Conservation (phyloP, 768 basidiomycete genomes). For the Mrakia frigida region DNA sequence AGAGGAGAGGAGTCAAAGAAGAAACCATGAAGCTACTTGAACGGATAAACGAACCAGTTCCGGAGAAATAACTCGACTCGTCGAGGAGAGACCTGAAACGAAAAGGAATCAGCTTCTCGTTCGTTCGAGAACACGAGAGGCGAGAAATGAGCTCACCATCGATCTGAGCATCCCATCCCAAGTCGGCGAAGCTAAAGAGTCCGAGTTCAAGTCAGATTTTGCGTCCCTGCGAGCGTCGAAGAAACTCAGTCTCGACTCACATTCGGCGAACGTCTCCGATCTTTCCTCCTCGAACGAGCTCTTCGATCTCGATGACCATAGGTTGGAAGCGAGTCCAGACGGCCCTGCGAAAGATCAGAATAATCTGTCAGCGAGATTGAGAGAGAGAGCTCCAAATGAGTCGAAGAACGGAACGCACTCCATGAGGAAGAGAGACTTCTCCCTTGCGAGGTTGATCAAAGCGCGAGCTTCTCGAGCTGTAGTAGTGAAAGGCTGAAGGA, state of each 20-base stretch:
- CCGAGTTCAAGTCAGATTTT: neutral
- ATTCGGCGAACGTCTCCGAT: conserved; percentile 34
- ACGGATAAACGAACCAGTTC: conserved; percentile 43
- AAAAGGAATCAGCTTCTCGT: neutral
- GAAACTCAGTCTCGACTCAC: neutral
- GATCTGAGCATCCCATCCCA: conserved; percentile 26
- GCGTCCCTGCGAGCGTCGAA: neutral
- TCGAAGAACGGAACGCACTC: neutral
- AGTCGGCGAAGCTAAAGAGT: conserved; percentile 29
- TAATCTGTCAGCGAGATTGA: neutral
- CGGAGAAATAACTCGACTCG: conserved; percentile 63
- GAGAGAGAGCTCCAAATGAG: too few relatives aligned
- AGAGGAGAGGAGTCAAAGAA: neutral
- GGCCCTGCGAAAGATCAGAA: conserved; percentile 34
- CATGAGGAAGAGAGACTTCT: neutral
- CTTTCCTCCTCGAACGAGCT: conserved; percentile 29
- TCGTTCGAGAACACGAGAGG: neutral
- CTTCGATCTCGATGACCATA: conserved; percentile 22
- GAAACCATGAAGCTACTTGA: accelerated
- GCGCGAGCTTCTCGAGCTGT: conserved; percentile 34
- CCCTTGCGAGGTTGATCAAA: conserved; percentile 30
- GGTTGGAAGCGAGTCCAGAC: conserved; percentile 39
- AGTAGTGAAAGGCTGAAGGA: conserved; percentile 32
- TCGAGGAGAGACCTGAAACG: neutral
- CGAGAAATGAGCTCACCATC: neutral